Base-by-base conservation (phyloP, 495 filamentous ascomycete species). In the Penicillium egyptiacum region DNA sequence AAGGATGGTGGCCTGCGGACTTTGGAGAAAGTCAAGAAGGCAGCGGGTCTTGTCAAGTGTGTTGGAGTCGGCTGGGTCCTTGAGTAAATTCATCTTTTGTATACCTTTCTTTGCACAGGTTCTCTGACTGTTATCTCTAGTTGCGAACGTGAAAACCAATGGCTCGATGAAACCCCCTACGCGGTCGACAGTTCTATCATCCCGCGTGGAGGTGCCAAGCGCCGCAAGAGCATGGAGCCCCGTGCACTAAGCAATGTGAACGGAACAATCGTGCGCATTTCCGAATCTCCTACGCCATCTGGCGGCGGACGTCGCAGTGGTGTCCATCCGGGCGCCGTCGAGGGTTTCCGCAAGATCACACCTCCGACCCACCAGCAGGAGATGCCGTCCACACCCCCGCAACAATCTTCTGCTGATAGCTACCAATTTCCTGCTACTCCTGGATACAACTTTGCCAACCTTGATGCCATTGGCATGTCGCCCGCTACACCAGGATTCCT, bases 161-260 rank as follows among this genome's bases (percentile, higher is more conserved):
- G 86, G 87, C 73, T 89, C 10, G 82, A 88, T 42, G 88, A 91
- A 63, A 66, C 75, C 4, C 74, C 81, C 4, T 95, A 96, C 66
- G 75, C 79, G 22, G 82, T 93, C 19, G 87, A 92, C 68, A 87
- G 84, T 31, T 77, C 84, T 1, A 74, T 86, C 31, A 74, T 93
- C 31, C 90, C 90, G 19, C 86, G 90, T 2, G 90, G 88, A 8
- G 89, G 89, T 17, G 81, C 81, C 41, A 86, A 90, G 57, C 84
- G 91, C 31, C 83, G 90, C 35, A 96, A 95, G 81, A 91, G 87
- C 57, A 96, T 96, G 92, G 90, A 96, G 71, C 92, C 92, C 3
- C 83, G 84, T 57, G 83, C 88, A 3, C 74, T 96, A 12, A 81
- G 85, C 57, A 91, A 91, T 54, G 59, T 87, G 23, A 89, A 91